A percentile compares a stretch with the other conserved stretches of the same genome.
Conservation (phyloP, 306 rosid genomes). For the Malus asiatica region DNA sequence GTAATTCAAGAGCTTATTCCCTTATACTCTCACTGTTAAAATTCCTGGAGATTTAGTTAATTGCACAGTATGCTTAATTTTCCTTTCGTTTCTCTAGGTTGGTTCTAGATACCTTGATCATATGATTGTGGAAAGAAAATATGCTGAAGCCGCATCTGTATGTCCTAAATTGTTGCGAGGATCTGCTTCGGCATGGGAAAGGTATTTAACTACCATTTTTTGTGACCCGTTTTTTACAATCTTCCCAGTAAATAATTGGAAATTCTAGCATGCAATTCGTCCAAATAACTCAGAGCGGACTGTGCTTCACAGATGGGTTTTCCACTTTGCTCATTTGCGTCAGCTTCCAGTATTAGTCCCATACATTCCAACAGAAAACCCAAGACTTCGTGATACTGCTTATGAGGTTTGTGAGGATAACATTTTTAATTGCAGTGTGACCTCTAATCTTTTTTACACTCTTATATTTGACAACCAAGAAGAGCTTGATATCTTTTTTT, state of each 20-base stretch:
- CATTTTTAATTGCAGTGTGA: neutral
- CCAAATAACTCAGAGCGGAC: conserved; percentile 22
- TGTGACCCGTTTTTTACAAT: conserved; percentile 4
- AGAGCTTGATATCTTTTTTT: conserved; percentile 4
- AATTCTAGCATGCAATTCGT: neutral
- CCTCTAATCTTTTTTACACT: neutral
- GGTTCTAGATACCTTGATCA: conserved; percentile 95
- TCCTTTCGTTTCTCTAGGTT: conserved; percentile 50
- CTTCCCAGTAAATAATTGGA: neutral
- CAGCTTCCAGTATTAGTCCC: conserved; percentile 95
- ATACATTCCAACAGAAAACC: conserved; percentile 80
- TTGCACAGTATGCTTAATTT: neutral
- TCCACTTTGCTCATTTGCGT: conserved; percentile 97
- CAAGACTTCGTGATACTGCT: conserved; percentile 83
- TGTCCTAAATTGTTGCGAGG: conserved; percentile 89
- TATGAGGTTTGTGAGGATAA: conserved; percentile 68
- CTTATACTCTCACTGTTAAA: neutral
- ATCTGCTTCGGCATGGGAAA: conserved; percentile 96
- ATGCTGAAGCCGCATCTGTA: conserved; percentile 84
- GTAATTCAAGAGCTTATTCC: neutral
- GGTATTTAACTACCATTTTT: conserved; percentile 38
- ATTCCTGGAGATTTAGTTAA: neutral
- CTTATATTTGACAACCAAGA: conserved; percentile 5
- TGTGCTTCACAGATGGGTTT: conserved; percentile 75
- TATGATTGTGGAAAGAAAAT: conserved; percentile 94